A percentile compares a stretch with the other conserved stretches of the same genome.
Conservation (phyloP, 805 yeast species). For the Saccharomycopsis microspora region DNA sequence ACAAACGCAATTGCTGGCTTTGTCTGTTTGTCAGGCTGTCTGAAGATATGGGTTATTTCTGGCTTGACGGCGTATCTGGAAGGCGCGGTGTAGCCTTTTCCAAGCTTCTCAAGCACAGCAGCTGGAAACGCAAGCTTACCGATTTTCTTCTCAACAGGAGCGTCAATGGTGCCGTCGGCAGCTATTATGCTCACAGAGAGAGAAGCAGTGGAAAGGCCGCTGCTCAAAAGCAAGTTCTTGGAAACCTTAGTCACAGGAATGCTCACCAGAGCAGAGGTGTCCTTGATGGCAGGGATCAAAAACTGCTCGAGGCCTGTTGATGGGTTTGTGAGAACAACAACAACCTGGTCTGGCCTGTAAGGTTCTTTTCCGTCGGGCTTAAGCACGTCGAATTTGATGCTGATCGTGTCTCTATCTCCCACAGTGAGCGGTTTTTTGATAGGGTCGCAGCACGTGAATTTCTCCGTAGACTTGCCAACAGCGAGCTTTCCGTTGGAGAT, state of each 20-base stretch:
- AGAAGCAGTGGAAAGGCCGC: background rate
- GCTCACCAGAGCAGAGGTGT: background rate
- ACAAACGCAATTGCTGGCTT: slow-evolving; percentile 6
- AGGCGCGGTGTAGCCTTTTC: slow-evolving; percentile 3
- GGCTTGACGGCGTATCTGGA: slow-evolving; percentile 8
- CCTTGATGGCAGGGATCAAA: slow-evolving; percentile 5
- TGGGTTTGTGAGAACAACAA: slow-evolving; percentile 4
- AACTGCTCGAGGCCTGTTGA: slow-evolving; percentile 8
- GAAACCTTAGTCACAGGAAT: slow-evolving; percentile 7
- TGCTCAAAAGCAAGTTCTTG: background rate
- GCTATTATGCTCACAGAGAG: slow-evolving; percentile 4
- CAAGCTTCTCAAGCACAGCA: background rate
- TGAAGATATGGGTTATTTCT: slow-evolving; percentile 13
- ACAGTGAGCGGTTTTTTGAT: background rate
- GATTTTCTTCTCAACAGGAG: background rate
- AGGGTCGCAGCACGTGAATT: slow-evolving; percentile 15
- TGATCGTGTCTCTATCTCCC: slow-evolving; percentile 6
- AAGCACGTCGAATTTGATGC: slow-evolving; percentile 7
- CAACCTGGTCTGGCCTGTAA: slow-evolving; percentile 13
- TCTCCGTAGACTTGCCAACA: background rate
- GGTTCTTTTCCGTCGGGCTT: slow-evolving; percentile 7
- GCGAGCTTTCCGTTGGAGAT: slow-evolving; percentile 4
- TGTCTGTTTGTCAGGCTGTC: slow-evolving; percentile 13
- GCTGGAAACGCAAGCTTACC: background rate
- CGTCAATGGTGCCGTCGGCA: slow-evolving; percentile 6